phyloP scores from a whole-genome alignment of 2,329 filamentous ascomycete species.

The Phoma sp. region DNA sequence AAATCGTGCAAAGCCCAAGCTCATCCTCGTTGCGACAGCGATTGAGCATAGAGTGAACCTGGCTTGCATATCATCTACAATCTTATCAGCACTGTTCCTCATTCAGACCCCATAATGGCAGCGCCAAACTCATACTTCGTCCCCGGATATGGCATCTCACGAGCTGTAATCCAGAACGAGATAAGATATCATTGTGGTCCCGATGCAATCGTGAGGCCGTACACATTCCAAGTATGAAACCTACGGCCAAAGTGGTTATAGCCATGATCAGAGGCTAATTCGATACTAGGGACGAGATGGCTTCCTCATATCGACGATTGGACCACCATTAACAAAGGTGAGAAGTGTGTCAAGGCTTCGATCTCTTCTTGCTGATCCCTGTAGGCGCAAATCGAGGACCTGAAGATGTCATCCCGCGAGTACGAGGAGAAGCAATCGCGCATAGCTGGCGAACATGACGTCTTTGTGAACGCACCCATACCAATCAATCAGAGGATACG shows the following conservation, averaged over 20 bases:
- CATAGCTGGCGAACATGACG: conserved; percentile 42
- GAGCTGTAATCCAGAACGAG: conserved; percentile 54
- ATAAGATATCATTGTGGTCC: conserved; percentile 54
- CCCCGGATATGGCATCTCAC: conserved; percentile 52
- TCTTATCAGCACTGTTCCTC: neutral
- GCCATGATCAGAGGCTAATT: conserved; percentile 20
- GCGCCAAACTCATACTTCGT: conserved; percentile 52
- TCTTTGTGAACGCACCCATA: conserved; percentile 51
- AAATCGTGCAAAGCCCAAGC: conserved; percentile 32
- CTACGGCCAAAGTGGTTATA: too few species aligned
- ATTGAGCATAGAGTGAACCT: conserved; percentile 19
- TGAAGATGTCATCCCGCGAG: conserved; percentile 50
- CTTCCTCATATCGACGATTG: conserved; percentile 51
- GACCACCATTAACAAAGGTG: conserved; percentile 53
- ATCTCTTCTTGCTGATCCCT: conserved; percentile 19
- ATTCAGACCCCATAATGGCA: conserved; percentile 28
- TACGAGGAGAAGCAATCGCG: conserved; percentile 53
- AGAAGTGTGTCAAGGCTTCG: neutral
- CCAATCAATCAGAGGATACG: conserved; percentile 45
- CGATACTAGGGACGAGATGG: conserved; percentile 50
- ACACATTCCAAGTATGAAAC: conserved; percentile 49
- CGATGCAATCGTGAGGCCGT: conserved; percentile 53
- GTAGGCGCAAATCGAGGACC: conserved; percentile 53
- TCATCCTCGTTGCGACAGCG: conserved; percentile 20
- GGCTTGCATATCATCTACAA: conserved; percentile 18